Evolutionary conservation across 352 stramenopile species (phyloP), one percentile per base, ranked within the genome.

Genomic region (Labyrinthula sp.): DNA sequence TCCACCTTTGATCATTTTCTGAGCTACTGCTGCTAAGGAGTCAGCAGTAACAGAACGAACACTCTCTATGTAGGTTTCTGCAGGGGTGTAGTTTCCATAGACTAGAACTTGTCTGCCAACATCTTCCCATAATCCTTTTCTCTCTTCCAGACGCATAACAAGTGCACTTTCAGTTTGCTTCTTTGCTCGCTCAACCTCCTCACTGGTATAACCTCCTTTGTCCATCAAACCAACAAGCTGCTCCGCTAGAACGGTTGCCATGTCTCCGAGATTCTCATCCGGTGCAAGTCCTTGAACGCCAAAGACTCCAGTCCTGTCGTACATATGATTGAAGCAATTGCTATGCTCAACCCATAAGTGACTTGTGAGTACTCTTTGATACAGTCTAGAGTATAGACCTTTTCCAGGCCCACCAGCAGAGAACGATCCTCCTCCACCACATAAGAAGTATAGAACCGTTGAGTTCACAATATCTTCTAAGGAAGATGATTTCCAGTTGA

Each of bases 141-240:
- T 69, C 18, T 75, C 93, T 69, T 99, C 90, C 34, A 98, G 72
- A 58, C 97, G 93, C 65, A 94, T 97, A 34, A 98, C 69, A 30
- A 98, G 77, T 40, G 89, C 94, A 55, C 78, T 94, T 65, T 95
- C 95, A 41, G 98, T 76, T 78, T 97, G 93, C 67, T 98, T 98
- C 63, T 91, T 86, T 30, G 90, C 89, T 26, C 90, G 78, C 31
- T 63, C 52, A 29, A 97, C 69, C 65, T 99, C 71, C 38, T 77
- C 60, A 29, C 75, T 58, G 15, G 23, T 61, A n/a, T n/a, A n/a
- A 1, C 79, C 69, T 30, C 43, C 45, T 24, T 70, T 40, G n/a
- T 59, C 40, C 21, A 78, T 73, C 5, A 95, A 58, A 36, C 67
- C 76, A 3, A 78, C 61, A 54, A 97, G 72, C 41, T 97, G 77